A percentile compares a stretch with the other conserved stretches of the same genome.
Evolutionary conservation across 257 asterid species (phyloP).

Genomic region (Solanum stenotomum): DNA sequence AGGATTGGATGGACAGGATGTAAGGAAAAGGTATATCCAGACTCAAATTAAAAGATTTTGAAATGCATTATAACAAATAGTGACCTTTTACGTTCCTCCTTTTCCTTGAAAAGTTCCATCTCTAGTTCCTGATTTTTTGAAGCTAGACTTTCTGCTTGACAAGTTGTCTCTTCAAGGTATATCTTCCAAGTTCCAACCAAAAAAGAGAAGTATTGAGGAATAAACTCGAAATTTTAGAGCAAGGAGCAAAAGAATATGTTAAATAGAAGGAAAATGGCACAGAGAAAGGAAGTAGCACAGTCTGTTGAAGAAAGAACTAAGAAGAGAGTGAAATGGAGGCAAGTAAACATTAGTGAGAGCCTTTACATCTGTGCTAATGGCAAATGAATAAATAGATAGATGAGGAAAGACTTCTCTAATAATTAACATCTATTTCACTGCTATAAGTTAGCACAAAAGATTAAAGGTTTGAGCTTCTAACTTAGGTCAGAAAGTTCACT

Average conservation of each 20-base stretch:
- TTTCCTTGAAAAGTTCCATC: slow-evolving; percentile 51
- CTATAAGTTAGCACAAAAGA: background rate
- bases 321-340: background rate
- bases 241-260: background rate
- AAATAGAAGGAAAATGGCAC: background rate
- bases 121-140: slow-evolving; percentile 61
- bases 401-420: background rate
- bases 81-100: slow-evolving; percentile 74
- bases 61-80: background rate
- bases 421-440: background rate
- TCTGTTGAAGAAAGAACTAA: background rate
- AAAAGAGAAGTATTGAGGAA: slow-evolving; percentile 2
- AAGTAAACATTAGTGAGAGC: background rate
- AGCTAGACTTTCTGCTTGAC: slow-evolving; percentile 43
- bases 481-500: background rate
- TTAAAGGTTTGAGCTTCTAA: background rate
- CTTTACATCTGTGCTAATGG: background rate
- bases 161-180: slow-evolving; percentile 50
- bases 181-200: slow-evolving; percentile 31
- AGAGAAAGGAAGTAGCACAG: background rate
- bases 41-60: background rate
- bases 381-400: background rate
- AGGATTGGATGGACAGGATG: background rate
- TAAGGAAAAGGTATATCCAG: background rate
- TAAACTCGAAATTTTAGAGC: background rate